Base-by-base conservation (phyloP, 345 rosid genomes). In the Erodium maritimum region DNA sequence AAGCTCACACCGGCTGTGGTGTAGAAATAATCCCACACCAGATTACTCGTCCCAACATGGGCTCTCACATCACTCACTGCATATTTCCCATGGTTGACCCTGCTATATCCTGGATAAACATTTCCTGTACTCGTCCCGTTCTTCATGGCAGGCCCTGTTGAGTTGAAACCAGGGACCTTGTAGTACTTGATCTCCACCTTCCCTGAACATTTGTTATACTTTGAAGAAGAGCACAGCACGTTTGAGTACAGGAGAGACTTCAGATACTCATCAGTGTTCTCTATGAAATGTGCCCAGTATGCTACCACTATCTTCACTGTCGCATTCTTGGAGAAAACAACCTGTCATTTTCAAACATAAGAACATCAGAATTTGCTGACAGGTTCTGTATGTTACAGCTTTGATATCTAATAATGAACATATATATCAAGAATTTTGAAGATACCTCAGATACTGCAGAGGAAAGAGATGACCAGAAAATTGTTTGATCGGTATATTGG, bases 21-120 rank as follows among this genome's bases (percentile, higher is more conserved):
- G 51, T 75, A 90, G 75, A 90, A 87, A 67, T 90, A 90, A 60
- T 90, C 97, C 95, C 95, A 85, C 1, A 87, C 70, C 2, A 87
- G 88, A 68, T 91, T 87, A 55, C 88, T 87, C 1, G 97, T 85
- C 34, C 96, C 81, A n/a, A 87, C 70, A 55, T 91, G 96, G 29
- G 90, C 95, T 66, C 88, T 73, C 2, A 71, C 67, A 23, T 85
- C 76, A 13, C 85, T 85, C 0, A 82, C 95, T 1, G 82, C 95
- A 21, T 87, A 84, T 60, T 88, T 88, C 52, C 95, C 88, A 23
- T 91, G 97, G 60, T 88, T 88, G 33, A 91, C 88, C 58, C 91
- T 78, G 4, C 90, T 75, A 67, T 37, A 82, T 16, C 67, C 86
- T 0, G 91, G 97, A 54, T 79, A 90, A n/a, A 52, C 45, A 66